Evolutionary conservation across 306 rosid species (phyloP), one percentile per base, ranked within the genome.

Genomic region (Cucurbita argyrosperma): DNA sequence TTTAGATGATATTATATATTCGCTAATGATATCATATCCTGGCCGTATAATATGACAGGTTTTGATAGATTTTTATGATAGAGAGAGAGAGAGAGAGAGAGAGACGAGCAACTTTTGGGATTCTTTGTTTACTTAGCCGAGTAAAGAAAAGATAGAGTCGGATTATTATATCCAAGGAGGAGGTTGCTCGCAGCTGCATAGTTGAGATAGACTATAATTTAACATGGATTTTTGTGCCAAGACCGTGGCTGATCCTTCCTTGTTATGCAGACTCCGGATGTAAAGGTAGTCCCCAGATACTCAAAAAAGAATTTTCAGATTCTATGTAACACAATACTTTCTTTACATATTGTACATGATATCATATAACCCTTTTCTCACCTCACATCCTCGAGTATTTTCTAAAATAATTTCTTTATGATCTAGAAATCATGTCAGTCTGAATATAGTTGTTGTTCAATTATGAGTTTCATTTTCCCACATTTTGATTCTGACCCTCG

Each of bases 251-350:
- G 74, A 70, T 51, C 74, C 74, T 45, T 61, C 68, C 71, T 40
- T 70, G 35, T 70, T 50, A 47, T 50, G 59, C 74, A 68, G 74
- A 35, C 74, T 70, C 59, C 74, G 46, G 46, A 50, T 70, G 74
- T 70, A 70, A 70, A 70, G 74, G 74, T 70, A 70, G 74, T 70
- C 60, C 59, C 60, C 60, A 70, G 74, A 70, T 70, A 70, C 74
- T 70, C 74, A 16, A 64, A 64, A 40, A 40, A n/a, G 15, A 70
- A 10, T 50, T 70, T 70, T 70, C 56, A 70, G 74, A 70, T 70
- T 51, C 51, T 49, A 70, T 70, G 74, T 70, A 70, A 70, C 51
- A 70, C 58, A 70, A 51, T 70, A 70, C 57, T 51, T 70, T 70
- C 60, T 50, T 51, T 70, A 70, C 60, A 70, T 26, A 26, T 35